Percentiles rank a stretch among this genome's conserved stretches.
These are phyloP conservation scores for Neurospora sp. DNA, from an alignment of 495 filamentous ascomycete genomes.

Conservation along the genomic window DNA sequence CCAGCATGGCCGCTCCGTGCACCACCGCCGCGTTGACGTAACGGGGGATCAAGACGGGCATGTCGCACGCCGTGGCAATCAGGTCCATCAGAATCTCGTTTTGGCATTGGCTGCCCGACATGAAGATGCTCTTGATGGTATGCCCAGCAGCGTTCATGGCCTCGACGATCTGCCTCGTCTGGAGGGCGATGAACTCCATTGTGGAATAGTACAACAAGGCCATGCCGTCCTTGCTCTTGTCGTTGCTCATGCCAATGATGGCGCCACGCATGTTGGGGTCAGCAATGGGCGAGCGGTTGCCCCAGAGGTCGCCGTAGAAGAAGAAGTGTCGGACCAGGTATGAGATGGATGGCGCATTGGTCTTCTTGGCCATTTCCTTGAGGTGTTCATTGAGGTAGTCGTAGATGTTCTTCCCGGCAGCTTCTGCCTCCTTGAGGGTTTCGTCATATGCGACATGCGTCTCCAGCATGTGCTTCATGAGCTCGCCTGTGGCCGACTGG, in stretches of 20 bases:
- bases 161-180: slow-evolving; percentile 91
- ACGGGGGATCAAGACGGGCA: slow-evolving; percentile 83
- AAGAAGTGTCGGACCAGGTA: slow-evolving; percentile 88
- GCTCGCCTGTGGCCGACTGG: slow-evolving; percentile 88
- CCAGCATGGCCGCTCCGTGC: slow-evolving; percentile 93
- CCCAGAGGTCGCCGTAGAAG: slow-evolving; percentile 98
- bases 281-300: slow-evolving; percentile 88
- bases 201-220: slow-evolving; percentile 87
- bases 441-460: slow-evolving; percentile 83
- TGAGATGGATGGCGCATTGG: slow-evolving; percentile 62
- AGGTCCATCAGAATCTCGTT: slow-evolving; percentile 85
- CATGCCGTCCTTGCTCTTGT: slow-evolving; percentile 74
- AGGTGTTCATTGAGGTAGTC: slow-evolving; percentile 90
- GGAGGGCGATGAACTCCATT: slow-evolving; percentile 94
- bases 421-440: slow-evolving; percentile 63
- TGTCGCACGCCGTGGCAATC: slow-evolving; percentile 79
- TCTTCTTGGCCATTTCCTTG: slow-evolving; percentile 56
- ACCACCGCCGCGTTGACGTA: slow-evolving; percentile 96
- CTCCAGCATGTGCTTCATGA: slow-evolving; percentile 87
- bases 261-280: slow-evolving; percentile 86
- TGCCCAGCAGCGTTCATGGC: slow-evolving; percentile 84
- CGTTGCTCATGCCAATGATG: slow-evolving; percentile 72
- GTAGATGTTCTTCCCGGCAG: slow-evolving; percentile 75
- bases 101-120: slow-evolving; percentile 95
- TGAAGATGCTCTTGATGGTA: slow-evolving; percentile 82